These are phyloP conservation scores for Diaporthe eres DNA, from an alignment of 2,329 filamentous ascomycete genomes.

Conservation along the genomic window DNA sequence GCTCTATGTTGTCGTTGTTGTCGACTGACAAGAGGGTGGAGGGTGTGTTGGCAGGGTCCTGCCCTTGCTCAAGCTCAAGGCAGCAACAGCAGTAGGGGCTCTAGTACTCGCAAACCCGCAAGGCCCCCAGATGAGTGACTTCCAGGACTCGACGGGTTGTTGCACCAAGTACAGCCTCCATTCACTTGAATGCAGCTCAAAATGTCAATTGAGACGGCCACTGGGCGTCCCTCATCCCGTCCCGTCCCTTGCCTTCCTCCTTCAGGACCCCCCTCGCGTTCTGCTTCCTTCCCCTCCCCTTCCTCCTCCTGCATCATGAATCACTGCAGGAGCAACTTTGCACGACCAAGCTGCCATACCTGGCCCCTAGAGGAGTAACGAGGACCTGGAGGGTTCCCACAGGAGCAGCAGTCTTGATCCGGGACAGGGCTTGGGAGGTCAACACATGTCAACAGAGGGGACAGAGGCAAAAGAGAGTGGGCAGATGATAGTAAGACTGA, in stretches of 20 bases:
- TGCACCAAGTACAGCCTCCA: not conserved
- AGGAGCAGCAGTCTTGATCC: not conserved
- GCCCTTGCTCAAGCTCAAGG: slow-evolving; percentile 6
- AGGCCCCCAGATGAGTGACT: not conserved
- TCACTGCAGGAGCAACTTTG: slow-evolving; percentile 6
- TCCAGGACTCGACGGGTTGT: not conserved
- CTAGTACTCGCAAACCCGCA: not conserved
- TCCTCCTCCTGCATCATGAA: not conserved
- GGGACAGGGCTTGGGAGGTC: not conserved
- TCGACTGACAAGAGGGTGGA: not conserved
- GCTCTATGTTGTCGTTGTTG: not conserved
- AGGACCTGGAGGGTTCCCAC: not conserved
- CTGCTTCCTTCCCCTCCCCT: not conserved
- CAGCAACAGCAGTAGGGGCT: not conserved
- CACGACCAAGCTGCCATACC: not conserved
- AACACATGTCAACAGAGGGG: not conserved
- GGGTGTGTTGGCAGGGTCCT: not conserved
- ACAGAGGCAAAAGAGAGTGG: not conserved
- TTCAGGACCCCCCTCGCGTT: not conserved
- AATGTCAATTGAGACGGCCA: not conserved
- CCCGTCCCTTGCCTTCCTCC: not conserved
- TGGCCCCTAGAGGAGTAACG: not conserved
- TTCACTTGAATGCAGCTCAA: slow-evolving; percentile 18
- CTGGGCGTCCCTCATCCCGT: not conserved
- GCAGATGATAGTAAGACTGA: not conserved